Evolutionary conservation across 2,329 filamentous ascomycete species (phyloP), one percentile per base, ranked within the genome.

Genomic region (Colletotrichum karsti): DNA sequence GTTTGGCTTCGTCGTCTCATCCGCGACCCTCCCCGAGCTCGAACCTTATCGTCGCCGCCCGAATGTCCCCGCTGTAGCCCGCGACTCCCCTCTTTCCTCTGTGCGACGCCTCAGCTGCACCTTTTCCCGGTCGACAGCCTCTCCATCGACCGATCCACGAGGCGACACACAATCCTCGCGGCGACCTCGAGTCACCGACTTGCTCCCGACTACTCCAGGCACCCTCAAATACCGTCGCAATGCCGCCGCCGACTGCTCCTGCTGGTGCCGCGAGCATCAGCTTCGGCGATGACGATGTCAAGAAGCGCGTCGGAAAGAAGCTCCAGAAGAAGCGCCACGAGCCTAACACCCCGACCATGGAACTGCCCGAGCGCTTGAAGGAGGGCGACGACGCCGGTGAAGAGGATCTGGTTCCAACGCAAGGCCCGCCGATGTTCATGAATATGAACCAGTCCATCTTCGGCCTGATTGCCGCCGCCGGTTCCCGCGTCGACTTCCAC

Each of bases 391-490:
- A 87, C 66, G 81, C 81, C n/a, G 81, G 81, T 18, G 80, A 77
- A 33, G 85, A 87, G 50, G 83, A 86, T 39, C 79, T 84, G 46
- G 72, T 82, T 50, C 79, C 79, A 5, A 79, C 83, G 2, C 82
- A 84, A 63, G 81, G 80, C 39, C 79, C 82, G 13, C 82, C 84
- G 70, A 83, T 87, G 77, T 85, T 87, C 66, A 83, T 89, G 80
- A 93, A 94, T 75, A 93, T 97, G 90, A 96, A 97, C 79, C 95
- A 97, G 84, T 97, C 93, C 71, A 91, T 98, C 62, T 97, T 98
- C 78, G 94, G 94, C 60, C 89, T 98, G 81, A 95, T 98, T 72
- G 93, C 95, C 7, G 93, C 94, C 15, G 94, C 94, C 39, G 93
- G 94, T 7, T 95, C 93, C 30, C 90, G 90, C 67, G 91, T 92